Conservation (phyloP, 257 asterid species). For the Nicotiana obtusifolia region DNA sequence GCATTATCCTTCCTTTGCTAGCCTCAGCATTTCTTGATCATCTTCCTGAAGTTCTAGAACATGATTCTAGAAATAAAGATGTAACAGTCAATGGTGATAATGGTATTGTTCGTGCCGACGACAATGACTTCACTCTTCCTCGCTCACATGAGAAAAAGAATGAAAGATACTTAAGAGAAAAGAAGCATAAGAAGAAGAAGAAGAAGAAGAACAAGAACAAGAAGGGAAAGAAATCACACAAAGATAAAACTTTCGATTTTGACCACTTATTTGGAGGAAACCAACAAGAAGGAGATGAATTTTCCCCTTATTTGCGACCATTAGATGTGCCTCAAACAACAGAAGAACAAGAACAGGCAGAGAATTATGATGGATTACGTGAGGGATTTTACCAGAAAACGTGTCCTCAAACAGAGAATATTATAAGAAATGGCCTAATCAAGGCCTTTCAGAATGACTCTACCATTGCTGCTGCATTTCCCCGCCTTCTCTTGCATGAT, state of each 20-base stretch:
- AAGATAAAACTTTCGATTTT: neutral
- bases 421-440: slow-evolving; percentile 26
- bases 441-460: slow-evolving; percentile 31
- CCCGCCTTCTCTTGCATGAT: slow-evolving; percentile 56
- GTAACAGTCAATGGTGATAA: neutral
- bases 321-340: neutral
- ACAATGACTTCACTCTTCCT: neutral
- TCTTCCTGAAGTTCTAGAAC: neutral
- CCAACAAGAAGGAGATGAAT: neutral
- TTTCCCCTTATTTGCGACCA: neutral
- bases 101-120: neutral
- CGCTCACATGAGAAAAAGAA: neutral
- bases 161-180: neutral
- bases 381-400: slow-evolving; percentile 35
- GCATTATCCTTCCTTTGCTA: slow-evolving; percentile 32
- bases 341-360: no score
- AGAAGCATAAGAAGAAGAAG: neutral
- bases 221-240: neutral
- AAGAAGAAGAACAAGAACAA: neutral
- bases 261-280: neutral
- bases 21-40: slow-evolving; percentile 20
- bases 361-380: slow-evolving; percentile 7
- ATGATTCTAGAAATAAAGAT: slow-evolving; percentile 1
- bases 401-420: slow-evolving; percentile 54
- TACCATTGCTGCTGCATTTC: slow-evolving; percentile 37